Base-by-base conservation (phyloP, 192 early-diverging fungal genomes). In the Endogone sp. region DNA sequence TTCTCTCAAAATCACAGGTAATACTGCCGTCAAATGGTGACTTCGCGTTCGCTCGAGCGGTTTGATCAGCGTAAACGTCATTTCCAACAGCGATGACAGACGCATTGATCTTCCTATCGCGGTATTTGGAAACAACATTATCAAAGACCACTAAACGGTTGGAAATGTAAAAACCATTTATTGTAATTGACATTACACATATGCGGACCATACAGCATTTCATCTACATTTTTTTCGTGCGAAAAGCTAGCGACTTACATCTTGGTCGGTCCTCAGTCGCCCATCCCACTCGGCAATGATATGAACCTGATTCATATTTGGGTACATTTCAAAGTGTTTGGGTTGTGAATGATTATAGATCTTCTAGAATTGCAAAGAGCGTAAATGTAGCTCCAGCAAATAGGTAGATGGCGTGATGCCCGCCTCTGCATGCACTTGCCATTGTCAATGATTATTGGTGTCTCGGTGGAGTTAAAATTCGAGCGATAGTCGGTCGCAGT, bases 271-370 rank as follows among this genome's bases (percentile, higher is more conserved):
- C 59, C 58, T 92, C 90, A 1, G 78, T 81, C 9, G 92, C 91
- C 92, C 92, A 96, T 24, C 94, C 94, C 25, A 91, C 93, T 61
- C 92, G 82, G 64, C 92, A 91, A 69, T 83, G 87, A 65, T 84
- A 84, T 30, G 94, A 93, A 25, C 85, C 85, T 87, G 78, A 55
- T 2, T 28, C 22, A 28, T 64, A 31, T 3, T 3, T 11, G 13
- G 29, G 24, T 4, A 9, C n/a, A n/a, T n/a, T n/a, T n/a, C n/a
- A n/a, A n/a, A n/a, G n/a, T n/a, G n/a, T n/a, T n/a, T n/a, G n/a
- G n/a, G n/a, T n/a, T n/a, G n/a, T n/a, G n/a, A n/a, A n/a, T n/a
- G n/a, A n/a, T n/a, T n/a, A n/a, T n/a, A n/a, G n/a, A n/a, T n/a
- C n/a, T n/a, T n/a, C n/a, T n/a, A n/a, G n/a, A n/a, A n/a, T n/a